These are phyloP conservation scores for Talaromyces atroroseus DNA, from an alignment of 2,329 filamentous ascomycete species.

Conservation along the genomic window DNA sequence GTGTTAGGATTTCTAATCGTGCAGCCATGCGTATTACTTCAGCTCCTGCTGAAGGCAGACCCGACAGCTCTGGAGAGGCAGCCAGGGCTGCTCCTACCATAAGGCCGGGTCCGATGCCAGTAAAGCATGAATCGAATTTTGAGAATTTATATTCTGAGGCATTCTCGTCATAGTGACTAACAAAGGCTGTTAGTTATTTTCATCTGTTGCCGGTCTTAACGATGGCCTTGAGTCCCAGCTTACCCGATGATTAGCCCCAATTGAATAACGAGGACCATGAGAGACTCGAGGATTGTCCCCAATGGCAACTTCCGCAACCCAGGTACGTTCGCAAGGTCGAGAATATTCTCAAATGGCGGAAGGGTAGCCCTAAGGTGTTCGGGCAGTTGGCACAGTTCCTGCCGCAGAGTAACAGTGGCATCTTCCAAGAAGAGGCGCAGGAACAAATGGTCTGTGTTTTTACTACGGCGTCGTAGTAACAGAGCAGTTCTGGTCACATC, in stretches of 20 bases:
- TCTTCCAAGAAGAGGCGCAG: slow-evolving; percentile 1
- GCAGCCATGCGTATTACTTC: background rate
- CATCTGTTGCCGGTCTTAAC: background rate
- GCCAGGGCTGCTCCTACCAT: background rate
- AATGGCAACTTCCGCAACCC: background rate
- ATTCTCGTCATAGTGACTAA: slow-evolving; percentile 1
- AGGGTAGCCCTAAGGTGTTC: background rate
- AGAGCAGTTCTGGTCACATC: background rate
- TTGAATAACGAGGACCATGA: background rate
- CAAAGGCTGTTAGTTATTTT: background rate
- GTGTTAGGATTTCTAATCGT: background rate
- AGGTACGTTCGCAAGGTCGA: background rate
- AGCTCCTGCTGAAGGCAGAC: background rate
- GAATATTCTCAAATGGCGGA: slow-evolving; percentile 3
- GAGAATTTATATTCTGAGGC: background rate
- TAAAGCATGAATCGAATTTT: background rate
- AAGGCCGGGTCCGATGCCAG: background rate
- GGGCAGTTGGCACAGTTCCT: background rate
- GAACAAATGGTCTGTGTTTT: background rate
- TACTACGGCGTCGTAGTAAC: background rate
- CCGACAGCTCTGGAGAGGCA: background rate
- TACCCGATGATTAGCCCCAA: background rate
- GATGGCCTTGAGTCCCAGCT: background rate
- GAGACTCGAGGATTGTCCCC: background rate
- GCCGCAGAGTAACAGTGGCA: background rate